Percentiles rank a stretch among this genome's conserved stretches.
phyloP scores from a whole-genome alignment of 495 filamentous ascomycete species.

The Trichoderma asperelloides region DNA sequence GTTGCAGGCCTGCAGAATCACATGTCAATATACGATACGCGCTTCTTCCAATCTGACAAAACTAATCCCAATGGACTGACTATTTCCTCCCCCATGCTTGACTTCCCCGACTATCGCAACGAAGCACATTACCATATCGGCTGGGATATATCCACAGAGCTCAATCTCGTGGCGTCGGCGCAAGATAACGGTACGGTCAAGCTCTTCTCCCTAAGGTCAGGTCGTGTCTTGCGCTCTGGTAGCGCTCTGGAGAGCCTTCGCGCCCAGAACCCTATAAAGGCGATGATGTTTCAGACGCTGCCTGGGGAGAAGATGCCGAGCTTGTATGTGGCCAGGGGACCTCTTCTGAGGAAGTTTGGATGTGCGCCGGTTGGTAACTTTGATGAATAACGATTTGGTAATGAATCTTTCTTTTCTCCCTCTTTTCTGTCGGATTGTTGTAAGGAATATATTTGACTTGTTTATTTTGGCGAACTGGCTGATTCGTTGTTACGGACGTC shows the following conservation, averaged over 20 bases:
- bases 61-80: background rate
- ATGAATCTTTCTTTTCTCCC: background rate
- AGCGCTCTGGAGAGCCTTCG: constrained; percentile 12
- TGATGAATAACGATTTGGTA: background rate
- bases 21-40: constrained; percentile 33
- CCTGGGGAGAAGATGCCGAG: constrained; percentile 1
- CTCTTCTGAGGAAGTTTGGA: background rate
- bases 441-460: too few relatives aligned
- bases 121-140: constrained; percentile 25
- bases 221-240: constrained; percentile 19
- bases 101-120: constrained; percentile 30
- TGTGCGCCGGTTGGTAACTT: background rate
- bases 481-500: too few relatives aligned
- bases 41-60: constrained; percentile 14
- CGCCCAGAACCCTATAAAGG: constrained; percentile 14
- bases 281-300: constrained; percentile 26
- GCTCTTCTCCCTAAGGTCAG: constrained; percentile 32
- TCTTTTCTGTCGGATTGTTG: background rate
- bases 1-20: constrained; percentile 26
- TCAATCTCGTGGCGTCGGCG: constrained; percentile 31
- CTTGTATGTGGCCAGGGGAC: background rate
- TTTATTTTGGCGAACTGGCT: too few relatives aligned
- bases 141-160: constrained; percentile 23
- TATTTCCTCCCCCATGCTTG: constrained; percentile 22
- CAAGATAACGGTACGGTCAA: constrained; percentile 31